phyloP scores from a whole-genome alignment of 768 basidiomycete genomes.

The Hypholoma sublateritium region DNA sequence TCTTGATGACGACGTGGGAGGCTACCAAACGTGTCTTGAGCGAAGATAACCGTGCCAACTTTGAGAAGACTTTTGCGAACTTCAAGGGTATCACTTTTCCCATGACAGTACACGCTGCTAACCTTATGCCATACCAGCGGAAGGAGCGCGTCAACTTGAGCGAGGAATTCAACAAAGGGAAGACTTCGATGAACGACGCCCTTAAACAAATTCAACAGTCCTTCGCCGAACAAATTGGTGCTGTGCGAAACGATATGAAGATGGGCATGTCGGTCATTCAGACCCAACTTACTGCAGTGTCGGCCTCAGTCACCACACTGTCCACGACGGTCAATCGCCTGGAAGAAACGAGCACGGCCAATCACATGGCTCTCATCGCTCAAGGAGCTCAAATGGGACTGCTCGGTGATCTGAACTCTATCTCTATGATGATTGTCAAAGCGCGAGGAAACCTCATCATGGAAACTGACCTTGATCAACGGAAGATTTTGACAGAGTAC shows the following conservation, averaged over 20 bases:
- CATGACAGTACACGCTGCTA: background rate
- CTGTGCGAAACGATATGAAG: background rate
- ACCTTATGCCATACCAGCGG: background rate
- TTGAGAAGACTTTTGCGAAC: background rate
- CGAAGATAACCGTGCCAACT: background rate
- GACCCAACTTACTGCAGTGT: background rate
- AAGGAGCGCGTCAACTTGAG: background rate
- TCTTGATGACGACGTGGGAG: constrained; percentile 13
- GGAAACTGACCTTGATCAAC: background rate
- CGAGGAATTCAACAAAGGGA: background rate
- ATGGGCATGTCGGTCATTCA: background rate
- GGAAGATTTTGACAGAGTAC: background rate
- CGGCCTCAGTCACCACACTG: background rate
- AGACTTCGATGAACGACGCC: background rate
- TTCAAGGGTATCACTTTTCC: background rate
- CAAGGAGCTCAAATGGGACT: background rate
- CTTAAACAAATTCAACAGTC: background rate
- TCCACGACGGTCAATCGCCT: background rate
- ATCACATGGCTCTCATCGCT: background rate
- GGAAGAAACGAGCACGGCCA: background rate
- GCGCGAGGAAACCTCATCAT: background rate
- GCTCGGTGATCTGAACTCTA: background rate
- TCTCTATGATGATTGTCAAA: background rate
- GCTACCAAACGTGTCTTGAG: background rate
- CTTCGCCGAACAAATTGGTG: background rate